Evolutionary conservation across 257 asterid species (phyloP).

Genomic region (Salvia hispanica): DNA sequence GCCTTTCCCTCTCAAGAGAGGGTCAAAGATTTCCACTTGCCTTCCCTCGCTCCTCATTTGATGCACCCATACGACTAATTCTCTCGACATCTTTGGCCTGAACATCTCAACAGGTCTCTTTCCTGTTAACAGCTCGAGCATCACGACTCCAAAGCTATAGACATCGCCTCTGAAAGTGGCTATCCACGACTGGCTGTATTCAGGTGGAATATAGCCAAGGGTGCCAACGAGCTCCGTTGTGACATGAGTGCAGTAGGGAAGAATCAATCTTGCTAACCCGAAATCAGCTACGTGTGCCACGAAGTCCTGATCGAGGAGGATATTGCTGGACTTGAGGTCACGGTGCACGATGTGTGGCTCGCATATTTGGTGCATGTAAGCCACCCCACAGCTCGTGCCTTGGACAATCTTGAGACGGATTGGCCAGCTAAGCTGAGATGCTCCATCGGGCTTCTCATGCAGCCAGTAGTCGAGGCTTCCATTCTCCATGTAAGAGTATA

Average conservation of each 20-base stretch:
- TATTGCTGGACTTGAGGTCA: slow-evolving; percentile 90
- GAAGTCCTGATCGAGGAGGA: slow-evolving; percentile 78
- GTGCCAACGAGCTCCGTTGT: slow-evolving; percentile 97
- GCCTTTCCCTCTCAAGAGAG: slow-evolving; percentile 66
- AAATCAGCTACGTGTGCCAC: slow-evolving; percentile 96
- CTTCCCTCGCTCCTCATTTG: slow-evolving; percentile 75
- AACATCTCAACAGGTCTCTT: slow-evolving; percentile 84
- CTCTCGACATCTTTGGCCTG: slow-evolving; percentile 77
- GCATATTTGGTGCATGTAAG: slow-evolving; percentile 89
- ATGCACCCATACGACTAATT: slow-evolving; percentile 77
- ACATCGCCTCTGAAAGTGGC: slow-evolving; percentile 95
- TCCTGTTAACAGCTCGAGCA: slow-evolving; percentile 86
- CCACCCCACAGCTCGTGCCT: slow-evolving; percentile 83
- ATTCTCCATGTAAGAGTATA: slow-evolving; percentile 90
- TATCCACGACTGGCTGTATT: slow-evolving; percentile 93
- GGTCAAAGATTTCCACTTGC: slow-evolving; percentile 73
- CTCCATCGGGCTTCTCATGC: slow-evolving; percentile 87
- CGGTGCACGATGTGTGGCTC: slow-evolving; percentile 98
- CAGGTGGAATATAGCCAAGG: slow-evolving; percentile 95
- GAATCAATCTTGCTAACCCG: slow-evolving; percentile 83
- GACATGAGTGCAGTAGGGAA: slow-evolving; percentile 87
- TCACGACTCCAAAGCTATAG: slow-evolving; percentile 89
- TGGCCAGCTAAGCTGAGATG: slow-evolving; percentile 82
- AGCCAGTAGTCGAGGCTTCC: slow-evolving; percentile 96
- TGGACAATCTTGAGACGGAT: slow-evolving; percentile 67